A percentile compares a stretch with the other conserved stretches of the same genome.
Conservation (phyloP, 768 basidiomycete species). For the Leccinum imitatum region DNA sequence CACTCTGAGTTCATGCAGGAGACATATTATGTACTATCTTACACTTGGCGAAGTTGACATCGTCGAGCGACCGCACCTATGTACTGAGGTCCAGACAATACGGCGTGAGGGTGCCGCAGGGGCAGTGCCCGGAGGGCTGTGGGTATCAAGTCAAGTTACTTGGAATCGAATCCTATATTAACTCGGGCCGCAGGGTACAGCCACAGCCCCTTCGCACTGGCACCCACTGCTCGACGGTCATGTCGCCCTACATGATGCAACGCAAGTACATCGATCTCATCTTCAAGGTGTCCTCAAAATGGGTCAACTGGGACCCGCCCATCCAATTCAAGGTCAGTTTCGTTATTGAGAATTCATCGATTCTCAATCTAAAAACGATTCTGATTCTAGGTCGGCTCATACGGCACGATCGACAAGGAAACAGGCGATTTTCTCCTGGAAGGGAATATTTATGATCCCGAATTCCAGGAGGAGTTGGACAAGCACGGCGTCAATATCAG, state of each 20-base stretch:
- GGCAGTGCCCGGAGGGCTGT: no score
- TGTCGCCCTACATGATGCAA: constrained; percentile 12
- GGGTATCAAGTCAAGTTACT: no score
- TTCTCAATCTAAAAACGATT: neutral
- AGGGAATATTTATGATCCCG: constrained; percentile 35
- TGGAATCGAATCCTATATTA: no score
- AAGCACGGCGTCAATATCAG: constrained; percentile 10
- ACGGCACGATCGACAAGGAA: constrained; percentile 32
- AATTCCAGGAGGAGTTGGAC: constrained; percentile 20
- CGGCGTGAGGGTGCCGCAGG: no score
- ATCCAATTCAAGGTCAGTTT: constrained; percentile 20
- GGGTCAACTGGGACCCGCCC: constrained; percentile 39
- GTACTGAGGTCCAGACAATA: no score
- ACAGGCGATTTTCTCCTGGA: constrained; percentile 33
- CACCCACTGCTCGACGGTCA: neutral
- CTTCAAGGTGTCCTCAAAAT: constrained; percentile 30
- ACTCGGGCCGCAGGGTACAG: no score
- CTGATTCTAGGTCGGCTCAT: constrained; percentile 34
- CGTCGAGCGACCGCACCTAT: neutral
- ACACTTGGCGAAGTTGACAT: neutral
- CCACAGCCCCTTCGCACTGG: no score
- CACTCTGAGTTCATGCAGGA: neutral
- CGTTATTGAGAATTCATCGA: neutral
- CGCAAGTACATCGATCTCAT: constrained; percentile 41
- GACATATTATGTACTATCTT: neutral